Base-by-base conservation (phyloP, 2,329 filamentous ascomycete genomes). In the Trichoderma sp. region DNA sequence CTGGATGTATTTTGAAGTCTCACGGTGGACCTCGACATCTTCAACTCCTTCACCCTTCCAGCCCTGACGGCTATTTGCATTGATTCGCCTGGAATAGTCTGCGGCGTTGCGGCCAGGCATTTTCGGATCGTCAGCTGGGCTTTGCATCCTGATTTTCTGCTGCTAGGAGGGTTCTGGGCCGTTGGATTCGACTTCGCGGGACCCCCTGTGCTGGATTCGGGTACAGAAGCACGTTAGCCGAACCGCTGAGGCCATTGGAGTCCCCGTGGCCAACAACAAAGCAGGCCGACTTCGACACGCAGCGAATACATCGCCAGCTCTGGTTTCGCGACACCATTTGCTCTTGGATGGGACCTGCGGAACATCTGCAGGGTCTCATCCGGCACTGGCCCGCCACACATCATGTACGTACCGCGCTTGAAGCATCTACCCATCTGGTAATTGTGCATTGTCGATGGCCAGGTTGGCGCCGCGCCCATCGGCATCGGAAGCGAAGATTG, bases 341-440 rank as follows among this genome's bases (percentile, higher is more conserved):
- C 49, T 68, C 55, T 68, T 72, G 74, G 69, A 75, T 74, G 74
- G 71, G 72, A 71, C 61, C 52, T 27, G 62, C 66, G 64, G 47
- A 35, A 49, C 35, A 49, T 61, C 52, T 64, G 69, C 29, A 31
- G 64, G 65, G 70, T 68, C 66, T 71, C 59, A 61, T 70, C 65
- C 71, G 72, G 69, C 72, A 69, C 61, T 69, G 66, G 73, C 70
- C 72, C 71, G 72, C 70, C 70, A 71, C 71, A 69, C 58, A 71
- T 49, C 68, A 75, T 75, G 74, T 75, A 75, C 59, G 74, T 73
- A 35, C 57, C 52, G 43, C 59, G 55, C 61, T 49, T 56, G 60
- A 58, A 52, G n/a, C 16, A 4, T 43, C 56, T 19, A 16, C n/a
- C 37, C n/a, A 7, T 14, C n/a, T 14, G n/a, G 24, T 21, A 29